Evolutionary conservation across 495 filamentous ascomycete species (phyloP).

Genomic region (Talaromyces wortmannii): DNA sequence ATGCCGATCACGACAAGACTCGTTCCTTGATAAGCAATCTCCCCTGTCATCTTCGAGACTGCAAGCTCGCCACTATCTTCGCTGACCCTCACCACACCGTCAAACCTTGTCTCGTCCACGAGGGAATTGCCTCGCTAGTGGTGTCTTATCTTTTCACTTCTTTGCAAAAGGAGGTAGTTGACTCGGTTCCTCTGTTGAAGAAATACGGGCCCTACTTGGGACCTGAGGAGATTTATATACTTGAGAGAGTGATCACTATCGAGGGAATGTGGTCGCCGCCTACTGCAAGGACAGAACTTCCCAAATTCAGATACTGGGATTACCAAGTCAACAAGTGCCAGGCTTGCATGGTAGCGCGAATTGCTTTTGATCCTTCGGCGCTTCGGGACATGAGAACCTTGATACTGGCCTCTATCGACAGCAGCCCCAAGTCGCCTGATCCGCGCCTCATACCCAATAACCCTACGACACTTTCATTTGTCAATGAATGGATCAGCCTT

Average conservation of each 20-base stretch:
- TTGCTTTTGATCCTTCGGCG: constrained; percentile 12
- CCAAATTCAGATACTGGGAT: neutral
- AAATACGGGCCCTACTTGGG: constrained; percentile 2
- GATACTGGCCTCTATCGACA: constrained; percentile 6
- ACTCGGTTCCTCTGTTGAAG: constrained; percentile 17
- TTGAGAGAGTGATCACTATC: constrained; percentile 6
- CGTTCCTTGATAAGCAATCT: constrained; percentile 7
- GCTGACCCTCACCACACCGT: neutral
- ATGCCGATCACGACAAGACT: neutral
- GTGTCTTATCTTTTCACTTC: constrained; percentile 13
- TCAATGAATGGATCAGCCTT: neutral
- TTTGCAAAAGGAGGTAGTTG: constrained; percentile 20
- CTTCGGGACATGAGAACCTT: constrained; percentile 21
- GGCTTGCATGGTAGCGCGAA: constrained; percentile 32
- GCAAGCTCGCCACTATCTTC: neutral
- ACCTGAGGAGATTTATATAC: neutral
- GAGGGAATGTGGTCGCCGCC: constrained; percentile 21
- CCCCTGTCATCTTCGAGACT: constrained; percentile 3
- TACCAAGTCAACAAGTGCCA: constrained; percentile 29
- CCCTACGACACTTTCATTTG: neutral
- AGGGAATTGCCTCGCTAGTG: constrained; percentile 15
- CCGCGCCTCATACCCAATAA: neutral
- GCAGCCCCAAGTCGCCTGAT: neutral
- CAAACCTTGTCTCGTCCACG: constrained; percentile 14
- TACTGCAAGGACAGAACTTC: neutral